Evolutionary conservation across 2,329 filamentous ascomycete genomes (phyloP), one percentile per base, ranked within the genome.

Genomic region (Monosporascus cannonballus): DNA sequence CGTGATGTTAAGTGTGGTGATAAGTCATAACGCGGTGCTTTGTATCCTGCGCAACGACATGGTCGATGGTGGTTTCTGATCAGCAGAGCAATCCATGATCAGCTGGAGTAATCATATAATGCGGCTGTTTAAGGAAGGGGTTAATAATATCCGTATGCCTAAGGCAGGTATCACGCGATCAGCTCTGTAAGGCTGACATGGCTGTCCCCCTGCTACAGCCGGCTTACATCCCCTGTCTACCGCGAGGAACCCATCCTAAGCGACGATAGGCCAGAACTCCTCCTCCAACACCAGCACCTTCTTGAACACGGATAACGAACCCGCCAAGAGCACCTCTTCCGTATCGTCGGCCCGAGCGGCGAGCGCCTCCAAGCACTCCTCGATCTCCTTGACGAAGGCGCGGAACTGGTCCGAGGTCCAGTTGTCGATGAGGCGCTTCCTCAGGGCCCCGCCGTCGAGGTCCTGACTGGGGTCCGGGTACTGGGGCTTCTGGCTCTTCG

Each of bases 381-480:
- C 61, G 2, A 77, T 63, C 47, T 71, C 65, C 51, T 69, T 64
- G 7, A 60, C 67, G 2, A 80, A 79, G 47, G 77, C 73, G 22
- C 75, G 71, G 64, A 89, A 89, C 60, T 83, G 80, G 2, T 65
- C 58, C 56, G 79, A 82, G 45, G 80, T 83, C 86, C 85, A 89
- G 61, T 88, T 88, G 0, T 79, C 79, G 53, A 89, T 87, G 56
- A 89, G 86, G 62, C 81, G 78, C 48, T 73, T 74, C 52, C 84
- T 73, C 66, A 88, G 67, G 5, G 84, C 85, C 0, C 85, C 85
- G 0, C 84, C 84, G 64, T 88, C 85, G 0, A 72, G 72, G 62
- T 87, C 84, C n/a, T 66, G 61, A n/a, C 59, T 56, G 25, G 51
- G 56, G 22, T 59, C 56, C 11, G 41, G 51, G 1, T 49, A 56